These are phyloP conservation scores for Neurospora terricola DNA, from an alignment of 495 filamentous ascomycete genomes.

Conservation along the genomic window DNA sequence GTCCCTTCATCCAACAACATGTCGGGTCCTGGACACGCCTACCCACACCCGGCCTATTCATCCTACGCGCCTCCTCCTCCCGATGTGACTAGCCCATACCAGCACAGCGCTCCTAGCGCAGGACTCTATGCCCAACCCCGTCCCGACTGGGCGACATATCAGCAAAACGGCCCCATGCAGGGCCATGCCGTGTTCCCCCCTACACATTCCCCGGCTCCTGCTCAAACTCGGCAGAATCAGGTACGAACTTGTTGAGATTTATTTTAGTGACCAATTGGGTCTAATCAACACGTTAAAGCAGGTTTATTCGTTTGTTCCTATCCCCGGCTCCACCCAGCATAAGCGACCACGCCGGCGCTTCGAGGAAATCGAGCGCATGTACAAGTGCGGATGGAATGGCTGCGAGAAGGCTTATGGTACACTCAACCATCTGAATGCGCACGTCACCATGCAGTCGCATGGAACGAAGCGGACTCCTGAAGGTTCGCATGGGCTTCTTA, in stretches of 20 bases:
- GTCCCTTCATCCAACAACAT: not conserved
- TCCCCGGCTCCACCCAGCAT: constrained; percentile 93
- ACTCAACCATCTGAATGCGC: constrained; percentile 90
- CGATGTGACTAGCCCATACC: constrained; percentile 71
- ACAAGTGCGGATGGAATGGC: constrained; percentile 97
- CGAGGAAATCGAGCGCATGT: constrained; percentile 99
- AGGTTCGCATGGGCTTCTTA: constrained; percentile 50
- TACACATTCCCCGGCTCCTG: constrained; percentile 42
- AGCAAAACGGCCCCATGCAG: constrained; percentile 47
- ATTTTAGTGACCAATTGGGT: not conserved
- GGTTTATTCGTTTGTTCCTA: constrained; percentile 98
- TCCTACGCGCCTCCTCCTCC: constrained; percentile 72
- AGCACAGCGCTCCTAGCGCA: constrained; percentile 31
- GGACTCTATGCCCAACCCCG: constrained; percentile 58
- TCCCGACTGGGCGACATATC: constrained; percentile 75
- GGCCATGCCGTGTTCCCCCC: constrained; percentile 41
- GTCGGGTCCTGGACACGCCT: not conserved
- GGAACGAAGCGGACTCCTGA: constrained; percentile 88
- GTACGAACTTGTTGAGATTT: constrained; percentile 41
- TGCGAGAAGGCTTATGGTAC: constrained; percentile 98
- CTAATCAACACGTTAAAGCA: constrained; percentile 26
- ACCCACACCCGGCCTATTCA: constrained; percentile 41
- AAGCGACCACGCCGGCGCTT: constrained; percentile 91
- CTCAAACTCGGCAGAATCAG: constrained; percentile 57
- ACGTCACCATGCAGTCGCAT: constrained; percentile 97